Evolutionary conservation across 73 alveolate genomes (phyloP).

Genomic region (Effrenium voratum): DNA sequence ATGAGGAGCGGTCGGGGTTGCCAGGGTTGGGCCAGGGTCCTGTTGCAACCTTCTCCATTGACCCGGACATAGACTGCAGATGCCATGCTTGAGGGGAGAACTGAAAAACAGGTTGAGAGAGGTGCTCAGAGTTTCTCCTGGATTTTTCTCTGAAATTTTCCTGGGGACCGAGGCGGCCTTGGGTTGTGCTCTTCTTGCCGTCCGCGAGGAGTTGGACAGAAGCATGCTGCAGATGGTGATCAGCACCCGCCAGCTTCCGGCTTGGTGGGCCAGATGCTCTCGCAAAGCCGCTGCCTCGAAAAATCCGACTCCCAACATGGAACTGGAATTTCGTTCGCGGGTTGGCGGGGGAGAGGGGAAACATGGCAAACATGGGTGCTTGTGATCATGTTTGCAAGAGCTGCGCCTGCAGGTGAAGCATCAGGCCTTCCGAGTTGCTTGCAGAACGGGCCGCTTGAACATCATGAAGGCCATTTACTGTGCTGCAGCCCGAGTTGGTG

Average conservation of each 20-base stretch:
- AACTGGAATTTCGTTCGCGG: background rate
- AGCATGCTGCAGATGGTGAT: constrained; percentile 90
- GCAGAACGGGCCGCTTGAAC: constrained; percentile 75
- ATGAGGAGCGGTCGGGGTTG: constrained; percentile 36
- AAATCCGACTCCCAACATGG: too few relatives aligned
- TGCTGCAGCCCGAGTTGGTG: background rate
- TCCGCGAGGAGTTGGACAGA: constrained; percentile 35
- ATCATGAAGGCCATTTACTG: constrained; percentile 30
- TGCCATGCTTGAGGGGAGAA: background rate
- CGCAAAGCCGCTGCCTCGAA: too few relatives aligned
- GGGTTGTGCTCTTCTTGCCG: too few relatives aligned
- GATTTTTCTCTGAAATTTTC: too few relatives aligned
- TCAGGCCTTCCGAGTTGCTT: constrained; percentile 54
- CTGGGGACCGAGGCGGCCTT: too few relatives aligned
- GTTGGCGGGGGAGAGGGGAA: too few relatives aligned
- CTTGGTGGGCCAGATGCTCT: constrained; percentile 80
- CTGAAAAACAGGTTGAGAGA: background rate
- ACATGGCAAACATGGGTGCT: too few relatives aligned
- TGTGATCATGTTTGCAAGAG: too few relatives aligned
- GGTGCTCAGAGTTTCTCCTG: background rate
- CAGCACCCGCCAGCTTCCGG: constrained; percentile 61
- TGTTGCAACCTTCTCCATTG: background rate
- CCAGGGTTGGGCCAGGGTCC: background rate
- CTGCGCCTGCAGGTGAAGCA: constrained; percentile 67
- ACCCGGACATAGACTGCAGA: too few relatives aligned